Evolutionary conservation across 805 yeast genomes (phyloP).

Genomic region (Kazachstania martiniae): DNA sequence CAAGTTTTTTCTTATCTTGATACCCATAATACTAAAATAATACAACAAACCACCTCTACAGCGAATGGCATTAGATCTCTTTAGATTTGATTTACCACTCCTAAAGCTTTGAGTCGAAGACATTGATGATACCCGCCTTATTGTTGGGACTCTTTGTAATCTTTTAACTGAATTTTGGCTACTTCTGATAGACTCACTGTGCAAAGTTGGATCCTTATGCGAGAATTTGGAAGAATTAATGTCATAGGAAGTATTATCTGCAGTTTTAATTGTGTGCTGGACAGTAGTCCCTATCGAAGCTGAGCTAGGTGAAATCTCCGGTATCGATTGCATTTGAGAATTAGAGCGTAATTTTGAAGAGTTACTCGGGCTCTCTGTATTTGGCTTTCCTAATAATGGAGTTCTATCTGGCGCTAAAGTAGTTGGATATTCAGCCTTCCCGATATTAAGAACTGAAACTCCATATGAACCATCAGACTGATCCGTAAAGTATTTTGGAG

Average conservation of each 20-base stretch:
- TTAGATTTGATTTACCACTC: slow-evolving; percentile 5
- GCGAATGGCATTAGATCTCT: slow-evolving; percentile 28
- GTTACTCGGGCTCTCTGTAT: not conserved
- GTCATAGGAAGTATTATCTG: slow-evolving; percentile 22
- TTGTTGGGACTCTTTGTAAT: slow-evolving; percentile 10
- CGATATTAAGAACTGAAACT: slow-evolving; percentile 1
- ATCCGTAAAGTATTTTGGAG: slow-evolving; percentile 6
- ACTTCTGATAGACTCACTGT: not conserved
- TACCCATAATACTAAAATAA: slow-evolving; percentile 21
- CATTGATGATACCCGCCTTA: slow-evolving; percentile 8
- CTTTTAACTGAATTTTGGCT: not conserved
- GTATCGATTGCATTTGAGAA: too few relatives aligned
- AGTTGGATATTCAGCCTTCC: slow-evolving; percentile 6
- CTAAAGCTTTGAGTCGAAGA: not conserved
- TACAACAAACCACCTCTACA: slow-evolving; percentile 31
- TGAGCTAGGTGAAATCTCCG: too few relatives aligned
- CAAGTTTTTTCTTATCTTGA: slow-evolving; percentile 15
- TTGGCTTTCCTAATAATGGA: slow-evolving; percentile 14
- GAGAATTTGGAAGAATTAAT: slow-evolving; percentile 11
- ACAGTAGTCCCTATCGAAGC: too few relatives aligned
- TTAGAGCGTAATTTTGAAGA: too few relatives aligned
- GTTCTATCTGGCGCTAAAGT: slow-evolving; percentile 15
- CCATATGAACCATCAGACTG: not conserved
- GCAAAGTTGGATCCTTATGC: not conserved
- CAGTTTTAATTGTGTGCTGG: slow-evolving; percentile 24